Base-by-base conservation (phyloP, 108 stramenopile species). In the Pseudonitzschia pungens region DNA sequence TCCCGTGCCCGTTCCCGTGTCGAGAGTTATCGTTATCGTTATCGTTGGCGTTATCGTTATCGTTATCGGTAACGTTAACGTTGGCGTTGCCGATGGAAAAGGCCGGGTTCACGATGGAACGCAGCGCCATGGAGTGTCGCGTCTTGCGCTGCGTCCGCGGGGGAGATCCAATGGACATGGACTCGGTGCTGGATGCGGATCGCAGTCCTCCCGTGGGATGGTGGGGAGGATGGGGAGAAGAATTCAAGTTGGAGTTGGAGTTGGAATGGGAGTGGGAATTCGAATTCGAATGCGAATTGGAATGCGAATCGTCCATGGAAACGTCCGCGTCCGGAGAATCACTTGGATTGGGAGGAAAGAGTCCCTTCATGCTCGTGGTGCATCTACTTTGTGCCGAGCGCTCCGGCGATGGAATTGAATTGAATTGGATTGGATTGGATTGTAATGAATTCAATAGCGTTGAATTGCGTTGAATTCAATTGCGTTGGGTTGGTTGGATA, bases 261-360 rank as follows among this genome's bases (percentile, higher is more conserved):
- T 54, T 2, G 53, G 4, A 24, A 7, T 54, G 21, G 53, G 33
- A 58, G 55, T 69, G 56, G 62, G n/a, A 16, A 24, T 22, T 55
- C 45, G 40, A 58, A 20, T 64, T 57, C 53, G 42, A 33, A 60
- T 0, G 68, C 28, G 36, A 36, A 36, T 2, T 36, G 4, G 36
- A 36, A 29, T 42, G 32, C 15, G 29, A 40, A 33, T 33, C 60
- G 52, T 77, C 76, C 76, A 77, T 77, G 58, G 76, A 77, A 7
- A 66, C 60, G 52, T 77, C 66, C 51, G 59, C 48, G 28, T 69
- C 68, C 16, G 52, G 52, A 20, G 52, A 18, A 21, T 18, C 52
- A 53, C 16, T 53, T 53, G 14, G 52, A 53, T 21, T 20, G 52
- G 52, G 52, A 20, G 52, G 18, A 18, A 53, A 53, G n/a, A 53